phyloP scores from a whole-genome alignment of 495 filamentous ascomycete genomes.

The Lophiostoma macrostomum region DNA sequence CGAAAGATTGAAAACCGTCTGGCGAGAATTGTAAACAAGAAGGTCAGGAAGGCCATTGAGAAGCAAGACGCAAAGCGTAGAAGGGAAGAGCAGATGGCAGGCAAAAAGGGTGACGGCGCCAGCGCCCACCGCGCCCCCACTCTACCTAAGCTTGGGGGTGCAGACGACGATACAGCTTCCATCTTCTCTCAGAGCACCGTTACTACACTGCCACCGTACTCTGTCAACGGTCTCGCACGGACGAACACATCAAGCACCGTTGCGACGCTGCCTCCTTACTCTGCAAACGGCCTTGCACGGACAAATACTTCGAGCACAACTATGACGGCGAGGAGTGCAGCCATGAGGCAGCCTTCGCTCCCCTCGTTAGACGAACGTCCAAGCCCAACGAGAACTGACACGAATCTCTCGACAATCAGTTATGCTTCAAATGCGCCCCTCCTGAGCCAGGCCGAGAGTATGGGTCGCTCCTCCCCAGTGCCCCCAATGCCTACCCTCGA shows the following conservation, averaged over 20 bases:
- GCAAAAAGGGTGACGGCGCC: conserved; percentile 52
- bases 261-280: conserved; percentile 62
- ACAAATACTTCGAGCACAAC: conserved; percentile 30
- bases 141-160: conserved; percentile 49
- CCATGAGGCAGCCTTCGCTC: conserved; percentile 41
- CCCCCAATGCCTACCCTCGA: conserved; percentile 30
- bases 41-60: conserved; percentile 79
- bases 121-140: conserved; percentile 59
- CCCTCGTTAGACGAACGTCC: conserved; percentile 43
- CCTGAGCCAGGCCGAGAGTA: conserved; percentile 54
- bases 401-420: conserved; percentile 46
- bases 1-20: conserved; percentile 82
- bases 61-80: conserved; percentile 63
- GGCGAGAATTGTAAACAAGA: conserved; percentile 72
- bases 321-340: conserved; percentile 12
- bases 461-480: conserved; percentile 45
- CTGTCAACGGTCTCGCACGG: conserved; percentile 54
- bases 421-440: conserved; percentile 59
- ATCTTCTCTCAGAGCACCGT: conserved; percentile 36
- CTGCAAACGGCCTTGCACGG: conserved; percentile 54
- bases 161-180: conserved; percentile 47
- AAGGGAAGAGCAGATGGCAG: conserved; percentile 54
- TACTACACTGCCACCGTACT: conserved; percentile 62
- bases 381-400: conserved; percentile 41
- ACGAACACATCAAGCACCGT: conserved; percentile 39